Evolutionary conservation across 176 grass and related monocot genomes (phyloP), one percentile per base, ranked within the genome.

Genomic region (Oryza glaberrima): DNA sequence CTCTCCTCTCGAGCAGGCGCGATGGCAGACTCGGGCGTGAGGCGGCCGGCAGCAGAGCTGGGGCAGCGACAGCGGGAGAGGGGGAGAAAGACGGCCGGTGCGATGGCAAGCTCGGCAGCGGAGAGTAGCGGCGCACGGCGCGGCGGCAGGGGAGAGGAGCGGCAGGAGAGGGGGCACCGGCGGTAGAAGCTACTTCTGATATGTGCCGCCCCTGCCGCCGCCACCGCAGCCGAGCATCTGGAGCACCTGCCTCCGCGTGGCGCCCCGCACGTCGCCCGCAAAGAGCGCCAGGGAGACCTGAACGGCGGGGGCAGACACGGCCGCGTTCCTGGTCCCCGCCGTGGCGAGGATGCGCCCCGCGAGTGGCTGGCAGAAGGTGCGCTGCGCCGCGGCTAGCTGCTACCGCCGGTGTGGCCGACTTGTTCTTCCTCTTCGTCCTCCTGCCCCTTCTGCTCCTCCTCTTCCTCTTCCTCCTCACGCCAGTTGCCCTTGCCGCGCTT

Each of bases 361-460:
- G 56, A 90, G 83, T 23, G 88, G 88, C 30, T 86, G 17, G 78
- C 52, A 85, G 66, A 90, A 90, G 43, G 70, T 72, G 30, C 54
- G 77, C 36, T 86, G 88, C 3, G 88, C 46, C 36, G 72, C 67
- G 12, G 38, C 78, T 13, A 90, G 88, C 11, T 32, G 30, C 30
- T 32, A 32, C 30, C 30, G 30, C 30, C 30, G 30, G 30, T 32
- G 30, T 86, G 30, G 30, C 90, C 85, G 6, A 52, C 51, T 9
- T 88, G 56, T 26, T 58, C 25, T n/a, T 34, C 52, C 14, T 74
- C n/a, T 30, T 43, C 8, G 1, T 35, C 47, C 9, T 43, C 8
- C 8, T 2, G 8, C 8, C 41, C 41, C 41, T 43, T 11, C 23
- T 86, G 46, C 45, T 34, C 8, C 1, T 34, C 4, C 4, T 36